Percentiles rank a stretch among this genome's conserved stretches.
These are phyloP conservation scores for Arbutus unedo DNA, from an alignment of 148 eudicot genomes.

Conservation along the genomic window DNA sequence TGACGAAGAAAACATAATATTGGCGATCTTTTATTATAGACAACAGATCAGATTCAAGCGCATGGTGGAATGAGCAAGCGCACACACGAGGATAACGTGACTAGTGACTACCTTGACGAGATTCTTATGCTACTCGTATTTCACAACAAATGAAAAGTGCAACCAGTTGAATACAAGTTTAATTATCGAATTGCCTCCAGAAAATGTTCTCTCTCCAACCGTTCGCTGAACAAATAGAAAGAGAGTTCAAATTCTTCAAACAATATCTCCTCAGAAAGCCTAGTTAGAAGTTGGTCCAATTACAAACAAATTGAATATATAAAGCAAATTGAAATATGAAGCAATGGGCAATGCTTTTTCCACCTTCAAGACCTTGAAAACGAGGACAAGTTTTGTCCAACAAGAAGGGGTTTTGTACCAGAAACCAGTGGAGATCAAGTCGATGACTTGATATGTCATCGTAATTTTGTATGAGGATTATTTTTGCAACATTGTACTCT, in stretches of 20 bases:
- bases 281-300: not conserved
- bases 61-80: not conserved
- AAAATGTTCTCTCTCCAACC: not conserved
- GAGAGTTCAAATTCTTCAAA: not conserved
- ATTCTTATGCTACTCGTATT: not conserved
- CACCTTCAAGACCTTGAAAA: not conserved
- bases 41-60: not conserved
- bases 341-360: not conserved
- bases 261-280: not conserved
- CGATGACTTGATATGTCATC: not conserved
- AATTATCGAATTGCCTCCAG: too few relatives aligned
- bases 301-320: not conserved
- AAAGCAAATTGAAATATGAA: not conserved
- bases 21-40: not conserved
- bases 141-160: not conserved
- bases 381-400: not conserved
- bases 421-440: not conserved
- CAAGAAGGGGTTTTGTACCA: not conserved
- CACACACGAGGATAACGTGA: not conserved
- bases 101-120: not conserved
- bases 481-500: too few relatives aligned
- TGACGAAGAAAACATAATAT: not conserved
- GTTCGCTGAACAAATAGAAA: not conserved
- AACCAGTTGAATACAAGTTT: not conserved
- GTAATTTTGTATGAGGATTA: too few relatives aligned